phyloP scores from a whole-genome alignment of 805 yeast genomes.

The Nakazawaea ernobii region DNA sequence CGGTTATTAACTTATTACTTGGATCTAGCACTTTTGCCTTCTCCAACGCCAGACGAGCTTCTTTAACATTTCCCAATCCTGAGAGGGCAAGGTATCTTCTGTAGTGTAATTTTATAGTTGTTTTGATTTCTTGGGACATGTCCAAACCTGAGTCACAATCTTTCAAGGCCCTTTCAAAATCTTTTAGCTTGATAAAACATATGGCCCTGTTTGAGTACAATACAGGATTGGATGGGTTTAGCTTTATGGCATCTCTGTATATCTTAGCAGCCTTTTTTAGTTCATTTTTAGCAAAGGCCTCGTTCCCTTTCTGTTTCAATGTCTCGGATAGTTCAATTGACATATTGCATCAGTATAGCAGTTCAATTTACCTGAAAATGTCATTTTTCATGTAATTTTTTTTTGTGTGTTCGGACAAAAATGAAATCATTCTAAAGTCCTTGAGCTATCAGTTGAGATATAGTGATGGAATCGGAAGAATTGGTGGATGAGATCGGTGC shows the following conservation, averaged over 20 bases:
- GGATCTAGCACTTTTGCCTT: slow-evolving; percentile 37
- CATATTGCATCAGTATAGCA: neutral
- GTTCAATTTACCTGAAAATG: neutral
- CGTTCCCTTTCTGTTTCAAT: slow-evolving; percentile 44
- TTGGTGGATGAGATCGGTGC: slow-evolving; percentile 72
- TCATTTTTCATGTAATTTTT: neutral
- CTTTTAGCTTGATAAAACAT: slow-evolving; percentile 47
- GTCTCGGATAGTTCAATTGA: slow-evolving; percentile 18
- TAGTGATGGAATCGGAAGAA: slow-evolving; percentile 34
- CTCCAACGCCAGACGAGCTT: slow-evolving; percentile 26
- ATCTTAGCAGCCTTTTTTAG: slow-evolving; percentile 44
- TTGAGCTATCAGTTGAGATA: too few relatives aligned
- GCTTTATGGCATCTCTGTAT: slow-evolving; percentile 50
- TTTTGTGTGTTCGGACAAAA: neutral
- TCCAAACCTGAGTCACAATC: slow-evolving; percentile 47
- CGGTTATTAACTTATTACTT: slow-evolving; percentile 29
- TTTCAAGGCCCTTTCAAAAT: slow-evolving; percentile 41
- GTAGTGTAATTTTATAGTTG: slow-evolving; percentile 44
- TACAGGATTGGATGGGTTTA: slow-evolving; percentile 46
- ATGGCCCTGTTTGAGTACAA: slow-evolving; percentile 66
- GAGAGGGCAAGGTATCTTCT: slow-evolving; percentile 40
- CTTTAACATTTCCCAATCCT: slow-evolving; percentile 19
- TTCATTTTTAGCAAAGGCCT: slow-evolving; percentile 38
- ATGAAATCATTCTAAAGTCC: too few relatives aligned
- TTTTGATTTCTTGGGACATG: slow-evolving; percentile 17